phyloP scores from a whole-genome alignment of 352 stramenopile genomes.

The Globisporangium spiculum region DNA sequence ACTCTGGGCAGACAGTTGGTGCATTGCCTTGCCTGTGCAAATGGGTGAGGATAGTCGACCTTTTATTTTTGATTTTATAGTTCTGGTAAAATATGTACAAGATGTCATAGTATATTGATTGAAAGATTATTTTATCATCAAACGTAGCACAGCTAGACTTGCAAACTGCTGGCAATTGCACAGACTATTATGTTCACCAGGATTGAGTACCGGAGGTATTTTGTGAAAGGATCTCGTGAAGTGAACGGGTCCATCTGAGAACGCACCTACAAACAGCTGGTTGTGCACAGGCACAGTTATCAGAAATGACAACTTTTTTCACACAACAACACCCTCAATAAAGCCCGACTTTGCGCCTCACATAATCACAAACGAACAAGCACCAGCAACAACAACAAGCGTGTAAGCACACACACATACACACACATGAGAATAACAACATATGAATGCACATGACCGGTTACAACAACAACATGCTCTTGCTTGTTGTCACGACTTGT shows the following conservation, averaged over 20 bases:
- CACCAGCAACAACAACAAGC: neutral
- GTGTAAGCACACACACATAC: neutral
- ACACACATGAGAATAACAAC: neutral
- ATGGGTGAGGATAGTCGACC: neutral
- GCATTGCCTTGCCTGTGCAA: neutral
- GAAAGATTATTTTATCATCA: no score
- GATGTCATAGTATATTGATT: no score
- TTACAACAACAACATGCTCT: neutral
- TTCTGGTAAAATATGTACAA: no score
- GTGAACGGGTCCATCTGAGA: constrained; percentile 9
- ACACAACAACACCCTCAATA: neutral
- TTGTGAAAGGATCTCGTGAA: neutral
- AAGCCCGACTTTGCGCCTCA: neutral
- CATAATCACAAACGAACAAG: constrained; percentile 3
- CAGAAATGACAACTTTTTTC: constrained; percentile 4
- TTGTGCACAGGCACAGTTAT: neutral
- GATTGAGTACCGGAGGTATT: neutral
- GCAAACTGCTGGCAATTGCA: no score
- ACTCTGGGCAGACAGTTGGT: constrained; percentile 2
- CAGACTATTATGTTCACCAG: neutral
- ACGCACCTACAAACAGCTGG: constrained; percentile 4
- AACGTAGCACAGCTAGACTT: no score
- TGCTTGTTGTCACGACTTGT: neutral
- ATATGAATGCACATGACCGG: neutral
- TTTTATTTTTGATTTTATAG: neutral